Base-by-base conservation (phyloP, 192 early-diverging fungal species). In the Cladochytrium replicatum region DNA sequence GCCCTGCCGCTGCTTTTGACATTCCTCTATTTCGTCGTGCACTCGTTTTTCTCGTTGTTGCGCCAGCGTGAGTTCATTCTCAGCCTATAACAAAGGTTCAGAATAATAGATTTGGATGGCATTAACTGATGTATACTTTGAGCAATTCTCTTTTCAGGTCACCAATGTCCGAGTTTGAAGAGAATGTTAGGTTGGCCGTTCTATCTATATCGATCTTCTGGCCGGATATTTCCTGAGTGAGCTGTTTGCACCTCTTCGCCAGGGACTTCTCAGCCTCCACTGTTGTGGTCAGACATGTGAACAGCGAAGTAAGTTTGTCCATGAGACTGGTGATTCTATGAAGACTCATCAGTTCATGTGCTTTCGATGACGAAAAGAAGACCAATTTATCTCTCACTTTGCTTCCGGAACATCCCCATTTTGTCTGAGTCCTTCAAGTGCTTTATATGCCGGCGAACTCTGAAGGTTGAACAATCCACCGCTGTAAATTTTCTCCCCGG, bases 21-120 rank as follows among this genome's bases (percentile, higher is more conserved):
- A 28, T 43, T 80, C 78, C 28, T 70, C 66, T 41, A 76, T 75
- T 26, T 80, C 78, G 37, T 69, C 56, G n/a, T 44, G 19, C 1
- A 80, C 54, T 40, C 61, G 62, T 19, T 52, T 43, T 46, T 79
- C 76, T 5, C 78, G 58, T 29, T 76, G 70, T 17, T 58, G 32
- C 2, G 69, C 74, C 5, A 79, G 46, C 29, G 56, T 65, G 7
- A 75, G 75, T 61, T 80, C 78, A 49, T 80, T 80, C 58, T 80
- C 63, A 19, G 62, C 58, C 77, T 79, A 41, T 37, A 50, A 58
- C 24, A 67, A 52, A 6, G 29, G 13, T 5, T 9, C 0, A 46
- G 13, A 24, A 51, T 26, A 42, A 44, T 15, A 55, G 27, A 64
- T 1, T 9, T 17, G 17, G 29, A 23, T 8, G 2, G 9, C 3